These are phyloP conservation scores for Fusarium palustre DNA, from an alignment of 2,329 filamentous ascomycete species.

Conservation along the genomic window DNA sequence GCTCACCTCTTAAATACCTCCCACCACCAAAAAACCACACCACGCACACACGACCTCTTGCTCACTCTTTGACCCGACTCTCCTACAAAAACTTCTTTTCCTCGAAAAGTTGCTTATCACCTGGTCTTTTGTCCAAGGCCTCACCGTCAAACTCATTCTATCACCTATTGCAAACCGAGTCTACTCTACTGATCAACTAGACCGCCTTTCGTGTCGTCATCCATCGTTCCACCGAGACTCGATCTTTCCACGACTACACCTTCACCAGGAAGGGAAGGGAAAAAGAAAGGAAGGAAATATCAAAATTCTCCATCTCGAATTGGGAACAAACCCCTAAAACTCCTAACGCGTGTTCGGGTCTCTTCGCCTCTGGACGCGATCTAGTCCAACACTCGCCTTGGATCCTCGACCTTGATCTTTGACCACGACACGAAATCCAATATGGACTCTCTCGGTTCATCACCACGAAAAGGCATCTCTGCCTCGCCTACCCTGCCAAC, in stretches of 20 bases:
- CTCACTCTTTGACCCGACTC: slow-evolving; percentile 11
- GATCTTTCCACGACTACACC: slow-evolving; percentile 12
- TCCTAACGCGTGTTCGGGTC: slow-evolving; percentile 21
- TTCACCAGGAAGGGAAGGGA: background rate
- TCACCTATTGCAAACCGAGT: background rate
- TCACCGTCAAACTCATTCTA: background rate
- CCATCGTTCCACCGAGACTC: slow-evolving; percentile 13
- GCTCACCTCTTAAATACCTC: slow-evolving; percentile 43
- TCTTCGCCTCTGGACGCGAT: slow-evolving; percentile 32
- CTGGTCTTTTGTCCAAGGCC: background rate
- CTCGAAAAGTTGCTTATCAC: background rate
- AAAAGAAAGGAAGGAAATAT: background rate
- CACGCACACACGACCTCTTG: slow-evolving; percentile 30
- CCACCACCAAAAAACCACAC: slow-evolving; percentile 29
- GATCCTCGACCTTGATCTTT: background rate
- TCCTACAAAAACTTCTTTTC: slow-evolving; percentile 4
- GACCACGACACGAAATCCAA: background rate
- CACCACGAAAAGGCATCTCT: slow-evolving; percentile 48
- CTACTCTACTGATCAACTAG: slow-evolving; percentile 18
- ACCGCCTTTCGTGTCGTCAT: slow-evolving; percentile 33
- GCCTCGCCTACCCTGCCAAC: slow-evolving; percentile 53
- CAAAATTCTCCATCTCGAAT: background rate
- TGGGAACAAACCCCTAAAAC: background rate
- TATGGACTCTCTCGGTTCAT: slow-evolving; percentile 55
- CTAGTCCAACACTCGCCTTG: slow-evolving; percentile 11